phyloP scores from a whole-genome alignment of 331 rosid species.

The Quercus lobata region DNA sequence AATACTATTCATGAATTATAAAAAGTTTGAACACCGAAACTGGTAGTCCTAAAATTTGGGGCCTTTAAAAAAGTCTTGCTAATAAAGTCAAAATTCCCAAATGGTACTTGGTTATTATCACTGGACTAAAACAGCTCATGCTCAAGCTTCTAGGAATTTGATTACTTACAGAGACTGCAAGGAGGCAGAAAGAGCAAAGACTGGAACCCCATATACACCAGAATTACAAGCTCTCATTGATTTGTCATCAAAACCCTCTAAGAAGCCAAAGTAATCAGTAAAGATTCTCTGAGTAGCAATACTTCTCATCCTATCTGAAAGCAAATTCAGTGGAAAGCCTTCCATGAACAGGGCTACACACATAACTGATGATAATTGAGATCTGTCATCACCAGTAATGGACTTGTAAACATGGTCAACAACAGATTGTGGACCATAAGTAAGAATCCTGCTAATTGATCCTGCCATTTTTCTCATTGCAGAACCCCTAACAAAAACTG shows the following conservation, averaged over 20 bases:
- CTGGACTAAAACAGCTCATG: conserved; percentile 8
- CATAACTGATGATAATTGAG: conserved; percentile 42
- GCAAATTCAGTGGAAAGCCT: conserved; percentile 71
- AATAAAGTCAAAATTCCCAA: neutral
- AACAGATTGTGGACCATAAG: conserved; percentile 49
- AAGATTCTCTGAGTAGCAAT: conserved; percentile 43
- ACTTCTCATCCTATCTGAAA: conserved; percentile 60
- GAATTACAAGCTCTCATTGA: conserved; percentile 32
- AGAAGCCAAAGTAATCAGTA: conserved; percentile 51
- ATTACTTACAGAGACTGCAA: conserved; percentile 68
- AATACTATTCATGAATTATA: neutral
- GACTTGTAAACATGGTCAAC: conserved; percentile 50
- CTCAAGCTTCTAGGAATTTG: conserved; percentile 1
- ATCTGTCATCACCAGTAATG: conserved; percentile 47
- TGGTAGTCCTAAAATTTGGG: neutral
- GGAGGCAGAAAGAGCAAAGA: conserved; percentile 69
- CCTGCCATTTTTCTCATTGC: conserved; percentile 78
- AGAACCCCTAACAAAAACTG: conserved; percentile 53
- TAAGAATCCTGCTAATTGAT: conserved; percentile 58
- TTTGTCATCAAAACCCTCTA: conserved; percentile 55
- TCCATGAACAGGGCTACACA: conserved; percentile 61
- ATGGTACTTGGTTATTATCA: neutral
- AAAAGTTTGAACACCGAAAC: neutral
- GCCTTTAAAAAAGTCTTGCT: neutral
- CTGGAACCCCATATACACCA: conserved; percentile 51